Evolutionary conservation across 2,329 filamentous ascomycete genomes (phyloP).

Genomic region (Tolypocladium ophioglossoides): DNA sequence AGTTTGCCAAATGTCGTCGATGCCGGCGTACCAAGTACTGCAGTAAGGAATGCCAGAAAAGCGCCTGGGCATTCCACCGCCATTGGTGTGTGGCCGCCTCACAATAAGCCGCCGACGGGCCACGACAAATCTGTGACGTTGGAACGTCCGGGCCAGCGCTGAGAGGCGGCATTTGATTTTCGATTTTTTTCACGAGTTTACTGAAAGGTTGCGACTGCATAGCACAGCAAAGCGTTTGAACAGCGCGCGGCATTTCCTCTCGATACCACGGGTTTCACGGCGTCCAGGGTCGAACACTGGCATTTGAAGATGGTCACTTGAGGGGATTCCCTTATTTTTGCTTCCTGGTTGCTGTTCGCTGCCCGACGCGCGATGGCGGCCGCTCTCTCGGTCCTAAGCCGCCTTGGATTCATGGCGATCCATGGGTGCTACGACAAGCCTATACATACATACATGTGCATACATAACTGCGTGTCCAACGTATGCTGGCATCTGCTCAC

Average conservation of each 20-base stretch:
- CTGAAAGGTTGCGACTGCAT: slow-evolving; percentile 24
- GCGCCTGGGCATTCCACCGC: slow-evolving; percentile 93
- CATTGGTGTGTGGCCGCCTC: slow-evolving; percentile 88
- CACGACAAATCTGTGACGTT: background rate
- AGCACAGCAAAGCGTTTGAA: slow-evolving; percentile 30
- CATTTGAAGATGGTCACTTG: slow-evolving; percentile 5
- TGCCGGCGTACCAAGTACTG: slow-evolving; percentile 97
- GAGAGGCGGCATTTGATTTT: background rate
- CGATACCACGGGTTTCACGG: slow-evolving; percentile 30
- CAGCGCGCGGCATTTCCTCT: slow-evolving; percentile 30
- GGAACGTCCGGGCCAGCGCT: background rate
- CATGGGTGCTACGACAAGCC: background rate
- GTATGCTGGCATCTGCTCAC: background rate
- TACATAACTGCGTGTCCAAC: background rate
- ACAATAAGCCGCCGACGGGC: slow-evolving; percentile 24
- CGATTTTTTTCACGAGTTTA: slow-evolving; percentile 15
- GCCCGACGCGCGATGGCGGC: background rate
- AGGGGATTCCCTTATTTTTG: slow-evolving; percentile 1
- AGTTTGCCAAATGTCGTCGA: slow-evolving; percentile 95
- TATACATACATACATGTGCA: background rate
- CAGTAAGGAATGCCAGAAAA: slow-evolving; percentile 99
- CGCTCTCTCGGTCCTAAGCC: background rate
- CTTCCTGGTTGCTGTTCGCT: slow-evolving; percentile 2
- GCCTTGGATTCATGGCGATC: background rate
- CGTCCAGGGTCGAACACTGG: slow-evolving; percentile 13